phyloP scores from a whole-genome alignment of 257 asterid genomes.

The Penstemon davidsonii region DNA sequence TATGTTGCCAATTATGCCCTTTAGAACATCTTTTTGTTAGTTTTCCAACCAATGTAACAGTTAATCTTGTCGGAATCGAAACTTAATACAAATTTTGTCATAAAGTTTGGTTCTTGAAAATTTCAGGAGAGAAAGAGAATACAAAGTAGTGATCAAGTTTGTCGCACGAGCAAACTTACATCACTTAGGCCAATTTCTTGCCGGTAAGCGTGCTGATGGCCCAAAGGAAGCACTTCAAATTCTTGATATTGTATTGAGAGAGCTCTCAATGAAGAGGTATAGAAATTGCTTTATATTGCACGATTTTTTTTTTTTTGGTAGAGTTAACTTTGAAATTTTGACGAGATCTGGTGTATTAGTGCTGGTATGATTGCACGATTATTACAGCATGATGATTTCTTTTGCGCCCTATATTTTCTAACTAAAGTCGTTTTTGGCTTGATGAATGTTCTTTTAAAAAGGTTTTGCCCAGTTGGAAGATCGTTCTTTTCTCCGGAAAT shows the following conservation, averaged over 20 bases:
- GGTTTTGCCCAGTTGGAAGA: conserved; percentile 92
- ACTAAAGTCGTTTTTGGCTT: background rate
- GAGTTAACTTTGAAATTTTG: too few species aligned
- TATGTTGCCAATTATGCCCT: conserved; percentile 18
- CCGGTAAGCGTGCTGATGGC: conserved; percentile 93
- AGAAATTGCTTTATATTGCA: conserved; percentile 4
- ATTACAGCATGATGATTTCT: background rate
- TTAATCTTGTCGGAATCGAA: background rate
- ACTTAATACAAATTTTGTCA: background rate
- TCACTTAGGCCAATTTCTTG: conserved; percentile 88
- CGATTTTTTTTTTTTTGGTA: too few species aligned
- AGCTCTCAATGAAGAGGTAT: conserved; percentile 81
- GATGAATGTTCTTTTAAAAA: conserved; percentile 14
- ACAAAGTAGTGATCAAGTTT: conserved; percentile 79
- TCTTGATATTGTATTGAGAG: conserved; percentile 91
- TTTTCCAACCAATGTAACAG: conserved; percentile 10
- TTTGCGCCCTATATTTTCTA: background rate
- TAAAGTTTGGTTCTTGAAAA: background rate
- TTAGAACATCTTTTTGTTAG: background rate
- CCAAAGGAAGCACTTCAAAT: conserved; percentile 95
- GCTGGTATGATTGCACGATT: background rate
- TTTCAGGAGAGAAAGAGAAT: conserved; percentile 81
- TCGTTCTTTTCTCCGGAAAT: conserved; percentile 91
- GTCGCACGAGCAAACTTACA: conserved; percentile 86
- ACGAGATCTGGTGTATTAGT: too few species aligned